A percentile compares a stretch with the other conserved stretches of the same genome.
Evolutionary conservation across 2,329 filamentous ascomycete genomes (phyloP).

Genomic region (Ophiocordyceps camponoti-rufipedis): DNA sequence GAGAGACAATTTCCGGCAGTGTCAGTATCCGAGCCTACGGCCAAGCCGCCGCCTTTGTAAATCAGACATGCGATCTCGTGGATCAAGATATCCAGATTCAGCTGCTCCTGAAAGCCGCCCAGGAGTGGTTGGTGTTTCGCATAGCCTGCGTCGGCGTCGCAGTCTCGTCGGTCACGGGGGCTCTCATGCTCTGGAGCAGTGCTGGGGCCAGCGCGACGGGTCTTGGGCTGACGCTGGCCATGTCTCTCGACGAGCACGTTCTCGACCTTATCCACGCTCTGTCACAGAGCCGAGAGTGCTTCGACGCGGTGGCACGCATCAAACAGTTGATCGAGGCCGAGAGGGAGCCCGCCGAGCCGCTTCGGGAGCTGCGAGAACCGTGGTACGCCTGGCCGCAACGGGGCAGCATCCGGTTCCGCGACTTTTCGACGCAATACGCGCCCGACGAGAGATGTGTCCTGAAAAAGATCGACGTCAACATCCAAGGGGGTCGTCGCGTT

Average conservation of each 20-base stretch:
- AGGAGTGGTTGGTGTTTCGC: not conserved
- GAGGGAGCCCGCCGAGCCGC: not conserved
- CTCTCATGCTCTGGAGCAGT: not conserved
- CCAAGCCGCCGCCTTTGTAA: not conserved
- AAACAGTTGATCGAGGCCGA: not conserved
- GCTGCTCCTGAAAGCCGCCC: not conserved
- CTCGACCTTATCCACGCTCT: not conserved
- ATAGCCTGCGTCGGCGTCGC: not conserved
- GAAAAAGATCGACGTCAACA: not conserved
- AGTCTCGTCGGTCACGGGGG: not conserved
- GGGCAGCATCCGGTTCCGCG: slow-evolving; percentile 1
- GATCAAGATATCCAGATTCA: not conserved
- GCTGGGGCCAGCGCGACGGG: not conserved
- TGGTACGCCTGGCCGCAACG: slow-evolving; percentile 1
- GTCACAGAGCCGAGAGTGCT: not conserved
- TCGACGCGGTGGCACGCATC: not conserved
- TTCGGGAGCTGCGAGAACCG: not conserved
- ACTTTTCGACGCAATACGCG: slow-evolving; percentile 1
- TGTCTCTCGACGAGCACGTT: not conserved
- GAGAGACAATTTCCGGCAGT: not conserved
- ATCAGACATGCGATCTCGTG: not conserved
- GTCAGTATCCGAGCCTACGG: slow-evolving; percentile 1
- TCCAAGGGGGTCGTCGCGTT: slow-evolving; percentile 1
- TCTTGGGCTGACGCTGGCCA: not conserved
- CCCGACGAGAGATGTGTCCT: not conserved